A percentile compares a stretch with the other conserved stretches of the same genome.
Conservation (phyloP, 495 filamentous ascomycete species). For the Neurospora sp. region DNA sequence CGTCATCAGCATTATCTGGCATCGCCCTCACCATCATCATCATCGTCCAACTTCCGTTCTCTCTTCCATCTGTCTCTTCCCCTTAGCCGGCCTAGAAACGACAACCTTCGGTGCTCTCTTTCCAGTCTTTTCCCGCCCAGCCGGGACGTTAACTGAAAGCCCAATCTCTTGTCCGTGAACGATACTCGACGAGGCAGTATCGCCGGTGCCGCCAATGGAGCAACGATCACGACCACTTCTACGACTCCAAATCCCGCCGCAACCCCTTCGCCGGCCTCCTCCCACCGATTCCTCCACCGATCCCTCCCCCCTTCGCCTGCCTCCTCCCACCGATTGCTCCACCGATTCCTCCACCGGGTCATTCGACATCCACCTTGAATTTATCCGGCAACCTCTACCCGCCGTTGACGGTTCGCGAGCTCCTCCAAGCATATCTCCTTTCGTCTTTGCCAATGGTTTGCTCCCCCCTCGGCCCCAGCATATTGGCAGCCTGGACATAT, state of each 20-base stretch:
- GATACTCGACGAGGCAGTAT: background rate
- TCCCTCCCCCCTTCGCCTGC: too few species aligned
- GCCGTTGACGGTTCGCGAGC: background rate
- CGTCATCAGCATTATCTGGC: background rate
- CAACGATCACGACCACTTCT: background rate
- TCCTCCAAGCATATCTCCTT: background rate
- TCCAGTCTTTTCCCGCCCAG: background rate
- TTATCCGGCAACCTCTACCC: background rate
- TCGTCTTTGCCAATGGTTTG: background rate
- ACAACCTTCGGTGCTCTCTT: background rate
- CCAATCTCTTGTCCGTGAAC: background rate
- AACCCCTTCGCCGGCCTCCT: background rate
- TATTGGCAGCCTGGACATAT: background rate
- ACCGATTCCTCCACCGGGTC: background rate
- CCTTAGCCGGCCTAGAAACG: background rate
- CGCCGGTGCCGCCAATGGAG: background rate
- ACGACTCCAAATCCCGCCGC: background rate
- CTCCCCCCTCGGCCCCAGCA: background rate
- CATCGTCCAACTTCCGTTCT: background rate
- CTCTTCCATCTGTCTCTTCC: background rate
- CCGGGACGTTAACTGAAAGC: background rate
- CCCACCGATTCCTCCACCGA: background rate
- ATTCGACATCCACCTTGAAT: background rate
- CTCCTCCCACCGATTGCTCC: too few species aligned
- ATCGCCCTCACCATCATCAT: background rate